Evolutionary conservation across 208 protist genomes (phyloP), one percentile per base, ranked within the genome.

Genomic region (Naegleria lovaniensis): DNA sequence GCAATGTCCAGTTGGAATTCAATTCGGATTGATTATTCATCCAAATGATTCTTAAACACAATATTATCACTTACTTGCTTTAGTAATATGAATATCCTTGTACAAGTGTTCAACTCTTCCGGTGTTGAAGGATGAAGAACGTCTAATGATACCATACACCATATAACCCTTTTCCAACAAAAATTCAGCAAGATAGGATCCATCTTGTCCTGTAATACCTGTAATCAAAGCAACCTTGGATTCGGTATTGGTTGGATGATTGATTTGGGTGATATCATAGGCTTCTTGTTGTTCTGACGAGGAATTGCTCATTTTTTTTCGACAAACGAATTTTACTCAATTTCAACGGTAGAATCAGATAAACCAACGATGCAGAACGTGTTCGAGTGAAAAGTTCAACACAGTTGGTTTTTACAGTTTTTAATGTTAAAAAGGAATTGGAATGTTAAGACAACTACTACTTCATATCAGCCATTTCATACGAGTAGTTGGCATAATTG

Each of bases 111-210:
- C 95, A 59, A 98, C 96, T 85, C 97, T 94, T 9, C 91, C 92
- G 0, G 97, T 98, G 91, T 98, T 98, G 86, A 98, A 98, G 83
- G 93, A 95, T 29, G 93, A 96, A 38, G 96, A 96, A 85, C 97
- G 93, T 76, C 97, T 94, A 84, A 98, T 97, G 76, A 98, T 96
- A 84, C 97, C 97, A 92, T 98, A 97, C 6, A 99, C 97, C 9
- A 59, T 67, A 90, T 98, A 98, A 5, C 93, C 94, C 92, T 96
- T 97, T 59, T 96, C 94, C 4, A 96, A 59, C 1, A 96, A 93
- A 7, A 96, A 90, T 92, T 97, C 94, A 7, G 94, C 92, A 6
- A 96, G 89, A 83, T 96, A 96, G 6, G 94, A 95, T 13, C 95
- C 94, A 91, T 96, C 94, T 93, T 95, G 95, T 9, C 97, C 97